Base-by-base conservation (phyloP, 352 stramenopile genomes). In the Globisporangium acanthophoron region DNA sequence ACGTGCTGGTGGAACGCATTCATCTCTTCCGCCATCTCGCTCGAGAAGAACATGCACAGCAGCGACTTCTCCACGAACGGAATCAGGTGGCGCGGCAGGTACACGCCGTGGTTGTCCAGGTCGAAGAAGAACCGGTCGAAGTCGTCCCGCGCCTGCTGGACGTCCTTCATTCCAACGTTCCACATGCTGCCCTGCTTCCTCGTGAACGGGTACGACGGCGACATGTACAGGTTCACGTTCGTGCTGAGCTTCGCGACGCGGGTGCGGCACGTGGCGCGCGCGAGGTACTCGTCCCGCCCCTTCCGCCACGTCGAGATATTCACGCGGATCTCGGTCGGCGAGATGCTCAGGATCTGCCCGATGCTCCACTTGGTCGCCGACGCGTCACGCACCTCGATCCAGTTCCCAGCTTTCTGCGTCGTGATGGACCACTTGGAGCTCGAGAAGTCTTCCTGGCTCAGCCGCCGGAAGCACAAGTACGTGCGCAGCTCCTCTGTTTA, bases 311-410 rank as follows among this genome's bases (percentile, higher is more conserved):
- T 86, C 13, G 73, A 64, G 31, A 94, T 69, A 47, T 87, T 71
- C 35, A 94, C 71, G 6, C 84, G 80, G 54, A 90, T 87, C 65
- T 93, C 80, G 11, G 71, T 74, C 3, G 69, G 49, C 39, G 77
- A 80, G 13, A 88, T 70, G 21, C 76, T 65, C 52, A 91, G 58
- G 56, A 96, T 88, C 66, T 93, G 84, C 9, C 66, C 84, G 21
- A 93, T 73, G 45, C 66, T 73, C 86, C 86, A 96, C 41, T 85
- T 83, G 47, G 82, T 87, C 29, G 79, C 85, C 49, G 76, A 85
- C 49, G 86, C 29, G 35, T 96, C 86, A 29, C 85, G 80, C 3
- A 96, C 73, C 40, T 96, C 86, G 44, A 96, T 78, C 86, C 86
- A 96, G 55, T 79, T 78, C 35, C 82, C 84, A 1, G 71, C 71